A percentile compares a stretch with the other conserved stretches of the same genome.
Evolutionary conservation across 495 filamentous ascomycete genomes (phyloP).

Genomic region (Extremus antarcticus): DNA sequence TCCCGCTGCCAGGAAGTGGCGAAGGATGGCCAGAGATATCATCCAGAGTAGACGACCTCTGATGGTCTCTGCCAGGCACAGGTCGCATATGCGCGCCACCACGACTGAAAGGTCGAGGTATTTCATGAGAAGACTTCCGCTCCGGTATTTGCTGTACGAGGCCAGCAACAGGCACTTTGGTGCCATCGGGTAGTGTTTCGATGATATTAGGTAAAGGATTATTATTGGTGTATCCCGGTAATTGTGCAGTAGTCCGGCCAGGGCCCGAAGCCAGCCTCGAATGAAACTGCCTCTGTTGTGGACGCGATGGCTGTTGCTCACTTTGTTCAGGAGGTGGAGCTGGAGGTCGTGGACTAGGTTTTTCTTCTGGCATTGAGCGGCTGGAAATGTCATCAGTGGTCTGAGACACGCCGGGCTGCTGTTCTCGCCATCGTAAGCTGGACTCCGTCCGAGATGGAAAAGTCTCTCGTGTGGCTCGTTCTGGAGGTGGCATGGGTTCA

Average conservation of each 20-base stretch:
- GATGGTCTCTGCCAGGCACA: slow-evolving; percentile 15
- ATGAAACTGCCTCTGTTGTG: slow-evolving; percentile 26
- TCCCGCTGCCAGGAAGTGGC: slow-evolving; percentile 55
- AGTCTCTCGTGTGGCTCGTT: neutral
- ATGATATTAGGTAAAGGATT: slow-evolving; percentile 30
- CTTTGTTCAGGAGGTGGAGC: neutral
- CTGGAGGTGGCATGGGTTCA: slow-evolving; percentile 49
- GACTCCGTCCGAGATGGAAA: slow-evolving; percentile 9
- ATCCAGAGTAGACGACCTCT: slow-evolving; percentile 33
- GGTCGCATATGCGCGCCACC: slow-evolving; percentile 20
- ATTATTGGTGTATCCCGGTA: slow-evolving; percentile 28
- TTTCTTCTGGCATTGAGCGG: neutral
- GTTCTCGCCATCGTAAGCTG: neutral
- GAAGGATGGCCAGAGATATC: slow-evolving; percentile 55
- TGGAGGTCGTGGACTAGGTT: neutral
- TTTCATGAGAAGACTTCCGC: slow-evolving; percentile 28
- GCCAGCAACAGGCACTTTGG: slow-evolving; percentile 11
- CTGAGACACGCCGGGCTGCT: neutral
- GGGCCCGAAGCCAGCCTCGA: slow-evolving; percentile 31
- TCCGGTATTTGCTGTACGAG: slow-evolving; percentile 22
- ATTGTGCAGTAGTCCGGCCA: slow-evolving; percentile 32
- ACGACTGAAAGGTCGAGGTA: slow-evolving; percentile 11
- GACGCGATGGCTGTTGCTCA: slow-evolving; percentile 6
- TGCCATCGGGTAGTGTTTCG: slow-evolving; percentile 30
- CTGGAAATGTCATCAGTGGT: neutral